Base-by-base conservation (phyloP, 2,329 filamentous ascomycete species). In the Phaeosphaeriaceae sp. region DNA sequence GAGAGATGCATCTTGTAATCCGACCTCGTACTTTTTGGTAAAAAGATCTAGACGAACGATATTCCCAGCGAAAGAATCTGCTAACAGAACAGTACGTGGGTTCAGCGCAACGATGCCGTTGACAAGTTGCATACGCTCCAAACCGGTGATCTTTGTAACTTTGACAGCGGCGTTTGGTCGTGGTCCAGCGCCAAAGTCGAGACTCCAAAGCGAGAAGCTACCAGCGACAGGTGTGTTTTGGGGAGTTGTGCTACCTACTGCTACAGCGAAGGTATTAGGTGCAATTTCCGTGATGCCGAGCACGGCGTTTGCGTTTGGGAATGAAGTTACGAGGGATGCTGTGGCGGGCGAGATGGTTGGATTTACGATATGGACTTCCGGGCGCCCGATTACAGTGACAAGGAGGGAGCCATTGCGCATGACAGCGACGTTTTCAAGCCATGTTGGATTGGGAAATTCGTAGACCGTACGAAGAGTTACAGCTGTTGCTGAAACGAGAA, bases 371-470 rank as follows among this genome's bases (percentile, higher is more conserved):
- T 65, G 66, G 3, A 76, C 52, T 42, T 72, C 64, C 6, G 73
- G 63, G 16, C 42, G 39, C 33, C 66, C 64, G 8, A 75, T 47
- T 3, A 67, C 50, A 12, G 63, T 56, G n/a, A 71, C 64, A 23
- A 76, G 64, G n/a, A 76, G 52, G 20, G 71, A 61, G 12, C 71
- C 72, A 37, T 74, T 74, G n/a, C 61, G 42, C 16, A 67, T 71
- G 3, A 73, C 48, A 7, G 65, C 70, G 18, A 77, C 57, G 43
- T 77, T 77, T 50, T 77, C 75, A 30, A 68, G 48, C 64, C 64
- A 70, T 11, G 60, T 66, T 17, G 50, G 45, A 26, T 63, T 63
- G 3, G 56, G 42, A 38, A 70, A 70, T 38, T 67, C 52, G 39
- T 67, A 54, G 28, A 70, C 16, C 13, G 45, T 58, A n/a, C 48